phyloP scores from a whole-genome alignment of 805 yeast genomes.

The Nakazawaea anatomiae region DNA sequence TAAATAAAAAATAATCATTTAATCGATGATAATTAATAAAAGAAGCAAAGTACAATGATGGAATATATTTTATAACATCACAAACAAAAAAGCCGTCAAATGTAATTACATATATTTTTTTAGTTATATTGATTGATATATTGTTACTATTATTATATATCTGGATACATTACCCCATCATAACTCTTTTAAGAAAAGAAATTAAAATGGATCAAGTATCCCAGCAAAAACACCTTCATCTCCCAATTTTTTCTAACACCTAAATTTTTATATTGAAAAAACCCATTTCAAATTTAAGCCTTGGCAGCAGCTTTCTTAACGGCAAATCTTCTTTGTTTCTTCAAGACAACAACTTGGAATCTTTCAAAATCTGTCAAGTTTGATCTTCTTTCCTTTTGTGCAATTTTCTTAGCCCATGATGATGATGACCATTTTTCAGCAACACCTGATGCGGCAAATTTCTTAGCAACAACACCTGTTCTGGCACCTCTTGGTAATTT shows the following conservation, averaged over 20 bases:
- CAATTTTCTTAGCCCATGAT: slow-evolving; percentile 97
- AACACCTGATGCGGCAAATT: slow-evolving; percentile 88
- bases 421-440: slow-evolving; percentile 88
- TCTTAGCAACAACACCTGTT: slow-evolving; percentile 79
- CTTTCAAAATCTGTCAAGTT: slow-evolving; percentile 96
- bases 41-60: neutral
- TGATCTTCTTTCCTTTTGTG: slow-evolving; percentile 90
- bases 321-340: slow-evolving; percentile 95
- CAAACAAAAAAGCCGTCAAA: neutral
- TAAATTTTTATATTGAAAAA: neutral
- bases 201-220: neutral
- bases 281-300: slow-evolving; percentile 55
- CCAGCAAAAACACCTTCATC: neutral
- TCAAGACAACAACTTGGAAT: slow-evolving; percentile 97
- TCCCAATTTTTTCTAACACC: neutral
- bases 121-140: slow-evolving; percentile 1
- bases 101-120: neutral
- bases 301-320: slow-evolving; percentile 95
- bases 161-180: neutral
- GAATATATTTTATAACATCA: neutral
- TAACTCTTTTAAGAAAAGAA: too few relatives aligned
- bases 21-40: neutral
- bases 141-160: slow-evolving; percentile 1
- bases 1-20: neutral
- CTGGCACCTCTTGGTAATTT: slow-evolving; percentile 93